Evolutionary conservation across 2,329 filamentous ascomycete species (phyloP), one percentile per base, ranked within the genome.

Genomic region (Fusarium sp.): DNA sequence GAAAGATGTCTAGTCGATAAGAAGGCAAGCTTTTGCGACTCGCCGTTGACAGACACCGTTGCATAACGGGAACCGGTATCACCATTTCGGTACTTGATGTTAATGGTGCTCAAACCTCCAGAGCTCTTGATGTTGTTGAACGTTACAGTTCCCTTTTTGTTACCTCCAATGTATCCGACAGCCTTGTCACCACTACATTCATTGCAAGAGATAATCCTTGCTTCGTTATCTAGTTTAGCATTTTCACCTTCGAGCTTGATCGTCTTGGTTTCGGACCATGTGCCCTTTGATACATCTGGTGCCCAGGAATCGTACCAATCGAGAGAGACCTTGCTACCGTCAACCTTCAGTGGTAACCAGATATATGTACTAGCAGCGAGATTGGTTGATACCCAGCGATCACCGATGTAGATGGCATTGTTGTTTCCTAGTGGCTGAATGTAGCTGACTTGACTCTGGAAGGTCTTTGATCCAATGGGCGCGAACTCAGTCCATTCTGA

Each of bases 331-430:
- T 78, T 83, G 0, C 81, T 86, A 0, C 86, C 87, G 2, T 79
- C 80, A 62, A 90, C 81, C 6, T 73, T 79, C 1, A 91, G 77
- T 0, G 89, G 89, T 0, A 91, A 81, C 89, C 89, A 91, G 40
- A 91, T 79, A 70, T 91, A 91, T 0, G 88, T 89, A 52, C 84
- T 86, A 0, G 84, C 79, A 76, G 84, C 85, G 1, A 92, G 81
- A 65, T 91, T 88, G n/a, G 76, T 75, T 7, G 82, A 84, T 0
- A 86, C 77, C 89, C 90, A 92, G 23, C 90, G 85, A 77, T 92
- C 89, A 20, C 90, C 89, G 77, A 91, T 85, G 77, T 91, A 92
- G 65, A 90, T 83, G 49, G 82, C 81, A 15, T 78, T 77, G 37
- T 71, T 68, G 37, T 74, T 71, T 45, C 79, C 76, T 4, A 81